Evolutionary conservation across 148 eudicot genomes (phyloP), one percentile per base, ranked within the genome.

Genomic region (Tetragonia tetragonoides): DNA sequence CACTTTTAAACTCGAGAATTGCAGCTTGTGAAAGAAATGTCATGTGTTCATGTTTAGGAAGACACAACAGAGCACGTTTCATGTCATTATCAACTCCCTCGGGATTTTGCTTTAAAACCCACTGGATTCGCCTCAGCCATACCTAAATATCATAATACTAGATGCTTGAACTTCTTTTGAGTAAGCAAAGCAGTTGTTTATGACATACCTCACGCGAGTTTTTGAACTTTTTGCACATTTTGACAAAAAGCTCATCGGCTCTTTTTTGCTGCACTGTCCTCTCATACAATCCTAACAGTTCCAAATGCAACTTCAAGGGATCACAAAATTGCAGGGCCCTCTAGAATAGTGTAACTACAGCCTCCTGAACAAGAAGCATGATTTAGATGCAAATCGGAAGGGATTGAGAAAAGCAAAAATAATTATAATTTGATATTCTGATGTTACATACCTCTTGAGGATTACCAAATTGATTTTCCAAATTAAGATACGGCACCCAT

Each of bases 261-360:
- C 89, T 86, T 60, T 90, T 85, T 67, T 87, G 89, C 77, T 91
- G 97, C 75, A 91, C 90, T 10, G 96, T 91, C 76, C 90, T 88
- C 77, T 95, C 99, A 75, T 95, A 95, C 85, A 93, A 78, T 68
- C 91, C 94, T 67, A 95, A 66, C 18, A 95, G 84, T 54, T 93
- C 96, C 75, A 93, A 64, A 80, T 95, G 89, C 79, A 93, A 85
- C 81, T 90, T 95, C 67, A 93, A 87, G 78, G 95, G 89, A 84
- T 95, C 99, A 86, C 91, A 95, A 60, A 76, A 88, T 86, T 93
- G 99, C 89, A 93, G 80, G 65, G 99, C 97, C 81, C 97, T 86
- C 41, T 88, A 89, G 81, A 95, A 95, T 57, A 93, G 41, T 78
- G 80, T 93, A 47, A 38, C 68, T 46, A 95, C 97, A 60, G 96